Evolutionary conservation across 2,329 filamentous ascomycete species (phyloP).

Genomic region (Aspergillus neotritici): DNA sequence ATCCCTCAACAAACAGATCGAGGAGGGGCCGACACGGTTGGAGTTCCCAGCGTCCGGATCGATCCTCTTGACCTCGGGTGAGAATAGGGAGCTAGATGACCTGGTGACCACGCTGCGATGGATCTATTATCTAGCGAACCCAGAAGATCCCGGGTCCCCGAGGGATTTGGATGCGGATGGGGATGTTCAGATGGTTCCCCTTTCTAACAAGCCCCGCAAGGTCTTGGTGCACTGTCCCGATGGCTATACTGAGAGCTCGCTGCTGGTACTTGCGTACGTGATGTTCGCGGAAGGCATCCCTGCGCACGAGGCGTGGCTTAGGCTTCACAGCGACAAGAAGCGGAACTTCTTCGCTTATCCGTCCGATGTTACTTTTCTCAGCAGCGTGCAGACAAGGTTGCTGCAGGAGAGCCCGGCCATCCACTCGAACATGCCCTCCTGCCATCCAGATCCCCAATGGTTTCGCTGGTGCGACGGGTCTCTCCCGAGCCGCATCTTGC

Average conservation of each 20-base stretch:
- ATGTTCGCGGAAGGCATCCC: conserved; percentile 83
- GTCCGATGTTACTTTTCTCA: conserved; percentile 79
- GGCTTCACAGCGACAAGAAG: conserved; percentile 69
- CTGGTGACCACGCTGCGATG: conserved; percentile 83
- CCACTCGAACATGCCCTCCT: conserved; percentile 18
- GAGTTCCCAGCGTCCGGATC: conserved; percentile 95
- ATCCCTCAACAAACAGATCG: conserved; percentile 54
- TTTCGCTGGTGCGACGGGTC: conserved; percentile 80
- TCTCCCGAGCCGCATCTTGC: conserved; percentile 77
- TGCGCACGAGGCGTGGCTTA: conserved; percentile 79
- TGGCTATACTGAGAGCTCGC: conserved; percentile 89
- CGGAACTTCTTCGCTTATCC: conserved; percentile 97
- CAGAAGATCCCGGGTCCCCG: conserved; percentile 36
- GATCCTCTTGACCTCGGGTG: conserved; percentile 77
- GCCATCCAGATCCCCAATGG: conserved; percentile 63
- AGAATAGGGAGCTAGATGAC: conserved; percentile 73
- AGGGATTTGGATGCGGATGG: conserved; percentile 45
- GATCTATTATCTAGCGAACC: conserved; percentile 79
- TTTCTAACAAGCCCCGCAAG: conserved; percentile 50
- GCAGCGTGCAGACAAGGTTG: conserved; percentile 67
- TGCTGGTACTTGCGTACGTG: conserved; percentile 84
- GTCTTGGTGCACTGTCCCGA: conserved; percentile 91
- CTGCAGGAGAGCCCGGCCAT: conserved; percentile 49
- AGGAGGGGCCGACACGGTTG: conserved; percentile 52
- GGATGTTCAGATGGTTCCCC: conserved; percentile 50